Conservation (phyloP, 1,284 basidiomycete genomes). For the Exsudoporus floridanus region DNA sequence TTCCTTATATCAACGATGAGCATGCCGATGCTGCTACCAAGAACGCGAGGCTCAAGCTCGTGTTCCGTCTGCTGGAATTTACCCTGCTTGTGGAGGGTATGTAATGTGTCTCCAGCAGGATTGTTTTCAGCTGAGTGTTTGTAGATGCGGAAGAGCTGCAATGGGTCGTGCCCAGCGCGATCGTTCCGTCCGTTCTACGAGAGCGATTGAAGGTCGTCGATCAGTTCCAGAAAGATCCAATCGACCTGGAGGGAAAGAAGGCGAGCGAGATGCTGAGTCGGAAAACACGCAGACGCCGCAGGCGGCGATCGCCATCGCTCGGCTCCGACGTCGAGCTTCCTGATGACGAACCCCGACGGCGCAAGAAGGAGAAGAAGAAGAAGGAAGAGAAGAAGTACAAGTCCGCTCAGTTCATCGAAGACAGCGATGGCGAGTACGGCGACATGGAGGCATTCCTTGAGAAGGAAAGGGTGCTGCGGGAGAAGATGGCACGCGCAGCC, state of each 20-base stretch:
- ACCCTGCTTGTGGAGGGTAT: constrained; percentile 59
- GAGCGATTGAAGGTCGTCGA: constrained; percentile 68
- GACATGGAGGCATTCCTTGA: constrained; percentile 79
- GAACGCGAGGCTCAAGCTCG: constrained; percentile 76
- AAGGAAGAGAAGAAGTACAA: constrained; percentile 80
- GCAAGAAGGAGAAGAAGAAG: constrained; percentile 55
- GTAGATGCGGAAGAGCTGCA: constrained; percentile 69
- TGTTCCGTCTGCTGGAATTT: constrained; percentile 76
- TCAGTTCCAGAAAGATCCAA: constrained; percentile 71
- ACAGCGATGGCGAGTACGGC: constrained; percentile 80
- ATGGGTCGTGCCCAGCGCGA: constrained; percentile 76
- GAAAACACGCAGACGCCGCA: constrained; percentile 53
- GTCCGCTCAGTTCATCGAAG: constrained; percentile 86
- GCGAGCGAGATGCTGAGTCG: constrained; percentile 64
- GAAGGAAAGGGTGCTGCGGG: constrained; percentile 60
- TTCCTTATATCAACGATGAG: constrained; percentile 72
- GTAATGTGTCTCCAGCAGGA: constrained; percentile 9
- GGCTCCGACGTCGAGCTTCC: constrained; percentile 43
- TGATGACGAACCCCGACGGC: constrained; percentile 45
- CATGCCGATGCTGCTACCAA: constrained; percentile 74
- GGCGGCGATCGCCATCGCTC: constrained; percentile 47
- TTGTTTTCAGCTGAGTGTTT: constrained; percentile 5
- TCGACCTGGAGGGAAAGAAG: constrained; percentile 74
- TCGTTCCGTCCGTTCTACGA: constrained; percentile 63
- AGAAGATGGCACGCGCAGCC: constrained; percentile 50